These are phyloP conservation scores for Quercus tomentella DNA, from an alignment of 331 rosid genomes.

Conservation along the genomic window DNA sequence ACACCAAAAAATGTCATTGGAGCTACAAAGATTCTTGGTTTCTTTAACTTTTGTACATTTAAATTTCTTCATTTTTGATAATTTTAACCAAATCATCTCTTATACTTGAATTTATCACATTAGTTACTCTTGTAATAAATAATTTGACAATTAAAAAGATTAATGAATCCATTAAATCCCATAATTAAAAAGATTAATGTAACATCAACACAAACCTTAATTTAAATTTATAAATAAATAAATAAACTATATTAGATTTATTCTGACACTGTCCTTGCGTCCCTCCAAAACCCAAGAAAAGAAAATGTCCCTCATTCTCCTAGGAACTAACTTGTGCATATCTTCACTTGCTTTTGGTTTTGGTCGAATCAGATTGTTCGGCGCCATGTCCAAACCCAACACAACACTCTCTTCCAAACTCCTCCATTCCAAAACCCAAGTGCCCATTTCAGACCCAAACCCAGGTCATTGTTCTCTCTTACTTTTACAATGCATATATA, in stretches of 20 bases:
- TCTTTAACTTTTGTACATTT: no score
- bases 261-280: background rate
- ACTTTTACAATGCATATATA: background rate
- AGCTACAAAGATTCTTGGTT: no score
- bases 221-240: no score
- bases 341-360: background rate
- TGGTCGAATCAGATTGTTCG: background rate
- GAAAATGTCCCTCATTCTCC: background rate
- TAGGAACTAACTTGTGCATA: background rate
- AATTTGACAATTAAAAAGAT: no score
- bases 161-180: no score
- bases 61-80: no score
- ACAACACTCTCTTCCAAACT: constrained; percentile 19
- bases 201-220: no score
- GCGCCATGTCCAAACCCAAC: constrained; percentile 17
- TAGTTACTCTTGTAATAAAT: no score
- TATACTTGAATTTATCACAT: no score
- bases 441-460: constrained; percentile 7
- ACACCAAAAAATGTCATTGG: no score
- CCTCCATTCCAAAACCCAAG: background rate
- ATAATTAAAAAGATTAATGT: no score
- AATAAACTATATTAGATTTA: background rate
- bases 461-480: background rate
- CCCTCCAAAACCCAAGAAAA: background rate
- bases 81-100: no score